These are phyloP conservation scores for Russula sp. DNA, from an alignment of 768 basidiomycete genomes.

Conservation along the genomic window DNA sequence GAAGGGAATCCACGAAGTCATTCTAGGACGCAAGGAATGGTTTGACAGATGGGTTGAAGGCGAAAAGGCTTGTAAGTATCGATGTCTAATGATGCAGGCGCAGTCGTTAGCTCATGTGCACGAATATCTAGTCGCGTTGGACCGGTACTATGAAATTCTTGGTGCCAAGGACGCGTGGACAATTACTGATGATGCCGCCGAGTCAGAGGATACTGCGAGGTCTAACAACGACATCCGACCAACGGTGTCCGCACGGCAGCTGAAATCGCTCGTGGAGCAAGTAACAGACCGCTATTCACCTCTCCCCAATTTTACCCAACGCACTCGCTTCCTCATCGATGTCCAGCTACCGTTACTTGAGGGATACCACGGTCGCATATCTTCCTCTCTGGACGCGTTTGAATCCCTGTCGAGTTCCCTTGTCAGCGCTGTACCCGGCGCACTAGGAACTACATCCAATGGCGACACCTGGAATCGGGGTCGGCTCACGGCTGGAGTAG, in stretches of 20 bases:
- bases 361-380: slow-evolving; percentile 69
- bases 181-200: slow-evolving; percentile 60
- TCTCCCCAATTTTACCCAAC: slow-evolving; percentile 70
- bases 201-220: slow-evolving; percentile 24
- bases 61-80: slow-evolving; percentile 74
- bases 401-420: slow-evolving; percentile 86
- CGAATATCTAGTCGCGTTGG: slow-evolving; percentile 62
- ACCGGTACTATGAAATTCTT: slow-evolving; percentile 83
- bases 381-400: slow-evolving; percentile 86
- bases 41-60: slow-evolving; percentile 87
- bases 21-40: slow-evolving; percentile 83
- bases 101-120: not conserved
- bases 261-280: slow-evolving; percentile 85
- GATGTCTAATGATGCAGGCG: not conserved
- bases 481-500: slow-evolving; percentile 74
- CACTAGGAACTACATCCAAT: slow-evolving; percentile 50
- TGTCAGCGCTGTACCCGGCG: slow-evolving; percentile 88
- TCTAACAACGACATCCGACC: slow-evolving; percentile 44
- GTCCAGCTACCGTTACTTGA: slow-evolving; percentile 84
- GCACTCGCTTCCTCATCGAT: slow-evolving; percentile 74
- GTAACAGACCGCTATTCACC: slow-evolving; percentile 93
- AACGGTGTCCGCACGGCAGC: slow-evolving; percentile 76
- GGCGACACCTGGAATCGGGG: slow-evolving; percentile 37
- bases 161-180: slow-evolving; percentile 80
- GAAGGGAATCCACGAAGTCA: slow-evolving; percentile 75